Percentiles rank a stretch among this genome's conserved stretches.
Conservation (phyloP, 73 alveolate genomes). For the Tetrahymena elliotti region DNA sequence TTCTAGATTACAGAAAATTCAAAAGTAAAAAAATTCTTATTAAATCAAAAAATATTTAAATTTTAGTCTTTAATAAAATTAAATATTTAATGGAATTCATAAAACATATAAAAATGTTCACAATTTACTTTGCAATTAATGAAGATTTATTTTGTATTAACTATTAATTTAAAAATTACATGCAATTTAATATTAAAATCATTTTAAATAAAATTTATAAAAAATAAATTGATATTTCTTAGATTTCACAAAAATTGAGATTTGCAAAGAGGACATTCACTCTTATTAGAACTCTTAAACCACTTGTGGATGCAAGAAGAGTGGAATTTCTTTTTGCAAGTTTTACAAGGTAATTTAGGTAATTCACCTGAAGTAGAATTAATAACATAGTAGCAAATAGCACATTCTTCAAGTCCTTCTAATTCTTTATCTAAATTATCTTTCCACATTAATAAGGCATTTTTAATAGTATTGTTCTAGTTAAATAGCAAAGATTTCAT, state of each 20-base stretch:
- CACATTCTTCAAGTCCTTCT: slow-evolving; percentile 67
- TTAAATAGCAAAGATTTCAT: slow-evolving; percentile 47
- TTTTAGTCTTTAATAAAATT: too few relatives aligned
- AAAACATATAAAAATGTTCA: too few relatives aligned
- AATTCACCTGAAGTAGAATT: slow-evolving; percentile 54
- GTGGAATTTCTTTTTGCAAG: slow-evolving; percentile 79
- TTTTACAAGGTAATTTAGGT: slow-evolving; percentile 75
- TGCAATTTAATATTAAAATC: too few relatives aligned
- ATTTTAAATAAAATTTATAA: too few relatives aligned
- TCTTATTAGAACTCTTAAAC: slow-evolving; percentile 67
- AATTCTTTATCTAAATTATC: slow-evolving; percentile 61
- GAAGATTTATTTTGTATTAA: too few relatives aligned
- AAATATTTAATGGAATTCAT: too few relatives aligned
- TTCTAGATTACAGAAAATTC: not conserved
- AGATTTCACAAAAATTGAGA: slow-evolving; percentile 63
- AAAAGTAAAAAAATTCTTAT: too few relatives aligned
- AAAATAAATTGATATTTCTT: too few relatives aligned
- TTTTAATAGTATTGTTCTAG: slow-evolving; percentile 53
- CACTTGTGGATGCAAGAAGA: slow-evolving; percentile 71
- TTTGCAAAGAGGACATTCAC: slow-evolving; percentile 77
- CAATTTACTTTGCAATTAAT: too few relatives aligned
- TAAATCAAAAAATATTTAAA: not conserved
- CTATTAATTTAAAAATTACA: too few relatives aligned
- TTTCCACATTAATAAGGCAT: slow-evolving; percentile 65
- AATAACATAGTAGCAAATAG: slow-evolving; percentile 62